Evolutionary conservation across 345 rosid species (phyloP), one percentile per base, ranked within the genome.

Genomic region (Acer negundo): DNA sequence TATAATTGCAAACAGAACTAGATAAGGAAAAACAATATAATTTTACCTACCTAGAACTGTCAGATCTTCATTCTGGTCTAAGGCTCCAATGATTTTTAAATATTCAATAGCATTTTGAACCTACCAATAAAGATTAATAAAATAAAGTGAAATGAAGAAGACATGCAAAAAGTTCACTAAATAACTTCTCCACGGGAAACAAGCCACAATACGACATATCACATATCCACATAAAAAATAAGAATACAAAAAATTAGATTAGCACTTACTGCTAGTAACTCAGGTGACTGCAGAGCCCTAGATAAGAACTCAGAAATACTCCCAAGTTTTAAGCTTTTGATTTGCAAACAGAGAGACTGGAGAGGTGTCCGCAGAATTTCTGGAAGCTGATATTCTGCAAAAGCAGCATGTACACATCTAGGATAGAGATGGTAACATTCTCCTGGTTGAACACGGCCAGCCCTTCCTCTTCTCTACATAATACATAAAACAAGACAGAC

Each of bases 281-380:
- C 93, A 10, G 98, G 98, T 75, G 98, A 91, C 81, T 93, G 97
- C 88, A 95, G 82, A 68, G 98, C 97, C 84, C 90, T 87, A 47
- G 92, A 89, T 64, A 95, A 82, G 81, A 95, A 92, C 82, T 89
- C 93, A 53, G 97, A 85, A 67, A 95, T 93, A 81, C 94, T 92
- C 75, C 95, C 98, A 40, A 92, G 93, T 76, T 89, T 84, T 83
- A 95, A 82, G 78, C 94, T 89, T 84, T 93, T 95, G 78, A 95
- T 95, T 86, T 95, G 97, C 87, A 95, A 78, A 85, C 97, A 95
- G 26, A 93, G 90, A 49, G 97, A 95, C 82, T 93, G 98, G 81
- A 95, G 82, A 70, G 97, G 98, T 17, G 98, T 93, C 82, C 98
- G 87, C 83, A 95, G 87, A 77, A 95, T 93, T 88, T 95, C 98